A percentile compares a stretch with the other conserved stretches of the same genome.
These are phyloP conservation scores for Leccinum pellstonianum DNA, from an alignment of 768 basidiomycete species.

Conservation along the genomic window DNA sequence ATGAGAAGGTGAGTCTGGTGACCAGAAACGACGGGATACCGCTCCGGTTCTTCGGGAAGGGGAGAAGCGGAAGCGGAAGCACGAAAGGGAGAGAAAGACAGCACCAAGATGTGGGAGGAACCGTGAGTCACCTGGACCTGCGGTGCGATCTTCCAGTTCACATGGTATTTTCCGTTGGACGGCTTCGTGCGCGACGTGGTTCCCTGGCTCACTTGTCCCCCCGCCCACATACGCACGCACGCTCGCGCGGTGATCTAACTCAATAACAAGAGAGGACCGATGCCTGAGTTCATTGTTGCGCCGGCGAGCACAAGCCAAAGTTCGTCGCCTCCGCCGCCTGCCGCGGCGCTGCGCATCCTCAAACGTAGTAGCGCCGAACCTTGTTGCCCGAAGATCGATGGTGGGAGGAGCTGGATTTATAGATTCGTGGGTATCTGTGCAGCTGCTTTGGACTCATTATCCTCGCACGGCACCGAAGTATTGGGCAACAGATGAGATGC, in stretches of 20 bases:
- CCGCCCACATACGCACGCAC: too few relatives aligned
- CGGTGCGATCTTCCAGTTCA: conserved; percentile 11
- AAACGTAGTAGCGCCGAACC: conserved; percentile 43
- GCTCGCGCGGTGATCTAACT: not conserved
- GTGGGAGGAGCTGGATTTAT: too few relatives aligned
- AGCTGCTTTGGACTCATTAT: not conserved
- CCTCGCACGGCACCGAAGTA: not conserved
- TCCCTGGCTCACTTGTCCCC: not conserved
- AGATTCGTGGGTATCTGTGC: not conserved
- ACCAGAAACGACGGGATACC: not conserved
- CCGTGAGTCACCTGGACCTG: conserved; percentile 48
- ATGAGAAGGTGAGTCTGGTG: not conserved
- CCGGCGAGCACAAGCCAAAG: conserved; percentile 37
- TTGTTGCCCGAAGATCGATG: too few relatives aligned
- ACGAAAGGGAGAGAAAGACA: conserved; percentile 23
- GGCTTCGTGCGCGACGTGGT: not conserved
- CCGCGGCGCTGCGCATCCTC: conserved; percentile 64
- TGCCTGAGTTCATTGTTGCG: conserved; percentile 60
- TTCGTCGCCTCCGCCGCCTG: conserved; percentile 48
- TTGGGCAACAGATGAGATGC: not conserved
- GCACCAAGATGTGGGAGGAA: conserved; percentile 49
- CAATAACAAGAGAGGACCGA: conserved; percentile 61
- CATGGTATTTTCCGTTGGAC: not conserved
- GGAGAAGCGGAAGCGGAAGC: not conserved
- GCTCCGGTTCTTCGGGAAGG: not conserved